These are phyloP conservation scores for Neonectria punicea DNA, from an alignment of 2,329 filamentous ascomycete genomes.

Conservation along the genomic window DNA sequence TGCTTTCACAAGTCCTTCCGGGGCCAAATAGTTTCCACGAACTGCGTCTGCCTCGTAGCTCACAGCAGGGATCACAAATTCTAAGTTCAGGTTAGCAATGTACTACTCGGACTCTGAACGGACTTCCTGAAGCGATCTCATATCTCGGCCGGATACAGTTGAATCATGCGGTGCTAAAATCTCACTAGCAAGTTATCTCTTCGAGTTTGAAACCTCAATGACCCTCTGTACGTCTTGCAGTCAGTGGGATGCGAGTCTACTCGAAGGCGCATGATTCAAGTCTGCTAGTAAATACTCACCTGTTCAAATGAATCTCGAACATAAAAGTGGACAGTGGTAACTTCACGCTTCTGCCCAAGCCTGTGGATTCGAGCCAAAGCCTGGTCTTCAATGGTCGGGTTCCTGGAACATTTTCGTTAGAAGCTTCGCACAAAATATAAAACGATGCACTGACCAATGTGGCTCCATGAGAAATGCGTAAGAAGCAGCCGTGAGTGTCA, in stretches of 20 bases:
- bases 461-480: conserved; percentile 22
- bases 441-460: no score
- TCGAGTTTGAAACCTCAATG: background rate
- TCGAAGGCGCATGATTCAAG: no score
- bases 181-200: background rate
- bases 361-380: conserved; percentile 52
- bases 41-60: background rate
- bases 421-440: background rate
- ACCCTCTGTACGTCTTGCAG: background rate
- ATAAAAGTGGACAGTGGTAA: conserved; percentile 52
- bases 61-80: background rate
- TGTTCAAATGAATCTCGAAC: conserved; percentile 53
- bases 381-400: conserved; percentile 55
- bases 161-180: background rate
- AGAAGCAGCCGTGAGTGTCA: conserved; percentile 59
- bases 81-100: background rate
- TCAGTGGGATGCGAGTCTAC: background rate
- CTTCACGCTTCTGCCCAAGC: conserved; percentile 48
- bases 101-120: rapidly evolving
- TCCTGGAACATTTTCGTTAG: conserved; percentile 40
- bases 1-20: no score
- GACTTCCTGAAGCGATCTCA: background rate
- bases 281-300: conserved; percentile 25
- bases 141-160: background rate
- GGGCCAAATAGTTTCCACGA: no score